A percentile compares a stretch with the other conserved stretches of the same genome.
Conservation (phyloP, 495 filamentous ascomycete species). For the Aspergillus olivimuriae region DNA sequence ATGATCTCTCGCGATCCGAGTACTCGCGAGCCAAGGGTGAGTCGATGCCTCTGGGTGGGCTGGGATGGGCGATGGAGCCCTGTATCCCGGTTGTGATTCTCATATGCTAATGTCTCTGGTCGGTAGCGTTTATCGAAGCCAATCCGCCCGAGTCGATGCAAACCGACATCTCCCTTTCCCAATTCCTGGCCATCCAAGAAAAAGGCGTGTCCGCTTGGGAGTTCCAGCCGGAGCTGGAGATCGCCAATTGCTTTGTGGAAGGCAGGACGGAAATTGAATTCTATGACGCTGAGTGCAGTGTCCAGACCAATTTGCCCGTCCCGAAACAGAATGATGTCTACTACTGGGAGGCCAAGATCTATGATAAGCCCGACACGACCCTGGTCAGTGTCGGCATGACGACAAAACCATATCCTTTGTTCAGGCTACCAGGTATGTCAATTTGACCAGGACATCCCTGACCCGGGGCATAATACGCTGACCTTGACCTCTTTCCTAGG, state of each 20-base stretch:
- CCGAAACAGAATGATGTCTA: constrained; percentile 99
- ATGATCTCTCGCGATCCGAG: constrained; percentile 82
- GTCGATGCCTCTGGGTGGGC: constrained; percentile 11
- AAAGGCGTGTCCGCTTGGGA: constrained; percentile 99
- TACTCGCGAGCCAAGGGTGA: constrained; percentile 94
- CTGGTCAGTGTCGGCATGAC: constrained; percentile 84
- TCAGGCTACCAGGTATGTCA: constrained; percentile 77
- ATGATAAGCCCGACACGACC: constrained; percentile 88
- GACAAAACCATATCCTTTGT: constrained; percentile 94
- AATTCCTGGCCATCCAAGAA: constrained; percentile 97
- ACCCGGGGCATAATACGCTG: constrained; percentile 7
- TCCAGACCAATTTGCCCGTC: constrained; percentile 92
- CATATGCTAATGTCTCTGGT: constrained; percentile 7
- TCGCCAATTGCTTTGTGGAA: constrained; percentile 98
- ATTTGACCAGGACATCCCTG: too few relatives aligned
- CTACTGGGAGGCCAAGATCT: constrained; percentile 98
- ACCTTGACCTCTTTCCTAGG: constrained; percentile 42
- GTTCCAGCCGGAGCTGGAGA: constrained; percentile 95
- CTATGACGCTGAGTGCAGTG: constrained; percentile 94
- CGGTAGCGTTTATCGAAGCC: constrained; percentile 79
- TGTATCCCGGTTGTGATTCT: too few relatives aligned
- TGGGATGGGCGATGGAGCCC: too few relatives aligned
- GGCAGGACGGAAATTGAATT: constrained; percentile 95
- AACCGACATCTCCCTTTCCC: constrained; percentile 95
- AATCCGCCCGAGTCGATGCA: constrained; percentile 93